phyloP scores from a whole-genome alignment of 2,329 filamentous ascomycete genomes.

The Xylariaceae sp. region DNA sequence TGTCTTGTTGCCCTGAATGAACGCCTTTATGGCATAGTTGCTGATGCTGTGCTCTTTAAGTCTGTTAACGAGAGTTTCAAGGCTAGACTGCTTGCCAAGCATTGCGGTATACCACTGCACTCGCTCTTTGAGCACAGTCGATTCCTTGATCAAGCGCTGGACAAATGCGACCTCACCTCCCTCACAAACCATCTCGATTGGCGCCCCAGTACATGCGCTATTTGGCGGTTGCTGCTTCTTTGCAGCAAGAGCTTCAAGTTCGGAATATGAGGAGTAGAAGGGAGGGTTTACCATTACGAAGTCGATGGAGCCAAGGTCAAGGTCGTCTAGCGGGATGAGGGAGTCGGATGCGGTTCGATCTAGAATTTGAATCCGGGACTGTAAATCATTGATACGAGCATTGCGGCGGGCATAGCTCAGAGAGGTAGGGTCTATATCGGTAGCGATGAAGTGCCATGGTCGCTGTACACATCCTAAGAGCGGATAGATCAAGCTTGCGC shows the following conservation, averaged over 20 bases:
- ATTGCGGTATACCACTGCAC: conserved; percentile 90
- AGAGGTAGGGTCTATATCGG: conserved; percentile 74
- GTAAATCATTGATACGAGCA: conserved; percentile 60
- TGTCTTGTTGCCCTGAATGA: conserved; percentile 75
- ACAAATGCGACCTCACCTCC: conserved; percentile 79
- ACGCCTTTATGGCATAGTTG: conserved; percentile 80
- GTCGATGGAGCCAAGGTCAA: conserved; percentile 54
- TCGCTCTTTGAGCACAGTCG: conserved; percentile 51
- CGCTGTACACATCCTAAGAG: conserved; percentile 70
- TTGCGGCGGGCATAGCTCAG: conserved; percentile 65
- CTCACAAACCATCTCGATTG: conserved; percentile 77
- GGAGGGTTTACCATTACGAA: conserved; percentile 95
- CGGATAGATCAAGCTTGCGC: conserved; percentile 87
- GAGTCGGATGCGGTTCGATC: conserved; percentile 46
- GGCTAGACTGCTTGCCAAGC: conserved; percentile 75
- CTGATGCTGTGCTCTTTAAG: conserved; percentile 54
- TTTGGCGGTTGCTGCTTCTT: conserved; percentile 65
- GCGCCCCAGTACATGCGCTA: conserved; percentile 71
- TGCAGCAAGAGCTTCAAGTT: conserved; percentile 62
- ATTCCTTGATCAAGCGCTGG: conserved; percentile 66
- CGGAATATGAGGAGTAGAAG: conserved; percentile 74
- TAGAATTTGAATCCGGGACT: conserved; percentile 61
- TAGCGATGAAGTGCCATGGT: conserved; percentile 70
- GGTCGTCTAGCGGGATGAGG: conserved; percentile 61
- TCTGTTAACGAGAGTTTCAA: conserved; percentile 58